Evolutionary conservation across 2,329 filamentous ascomycete genomes (phyloP), one percentile per base, ranked within the genome.

Genomic region (Botryotinia globosa): DNA sequence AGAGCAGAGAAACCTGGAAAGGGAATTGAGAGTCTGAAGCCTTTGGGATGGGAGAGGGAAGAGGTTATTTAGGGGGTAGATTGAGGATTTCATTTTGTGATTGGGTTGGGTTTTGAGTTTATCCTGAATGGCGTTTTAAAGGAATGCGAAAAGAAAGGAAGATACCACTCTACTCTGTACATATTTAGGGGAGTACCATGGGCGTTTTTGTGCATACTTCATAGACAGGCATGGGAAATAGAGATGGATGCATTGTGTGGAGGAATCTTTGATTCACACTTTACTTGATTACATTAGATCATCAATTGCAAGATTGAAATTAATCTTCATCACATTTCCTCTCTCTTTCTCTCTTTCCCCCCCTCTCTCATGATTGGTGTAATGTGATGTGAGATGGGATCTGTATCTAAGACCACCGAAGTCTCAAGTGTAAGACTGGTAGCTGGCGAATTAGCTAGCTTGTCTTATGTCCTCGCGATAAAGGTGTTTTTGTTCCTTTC

Each of bases 21-120:
- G 81, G 89, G 88, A 2, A 86, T 92, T 73, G 85, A 87, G 70
- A 77, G 86, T 42, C 88, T 88, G 76, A 88, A 90, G 80, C 86
- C 91, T 0, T 85, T 85, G 0, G 96, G 96, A 0, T 99, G 92
- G 87, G 94, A 98, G 80, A 86, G 95, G 42, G 83, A 89, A 3
- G 95, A 99, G 69, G 89, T 97, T 54, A 88, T 96, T 63, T 80
- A 78, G 63, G 16, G 29, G n/a, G 22, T 18, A 1, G 29, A 45
- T 32, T 18, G 29, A 32, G 32, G 4, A 1, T 54, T 2, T 44
- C 20, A 25, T 12, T 45, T 44, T 37, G 42, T 3, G 5, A 22
- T 9, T 20, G 32, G 20, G 6, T 42, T 16, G 22, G 10, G n/a
- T 4, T 12, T 44, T 20, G 16, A n/a, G 2, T 25, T 62, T 25